Evolutionary conservation across 176 grass and related monocot genomes (phyloP), one percentile per base, ranked within the genome.

Genomic region (Leersia perrieri): DNA sequence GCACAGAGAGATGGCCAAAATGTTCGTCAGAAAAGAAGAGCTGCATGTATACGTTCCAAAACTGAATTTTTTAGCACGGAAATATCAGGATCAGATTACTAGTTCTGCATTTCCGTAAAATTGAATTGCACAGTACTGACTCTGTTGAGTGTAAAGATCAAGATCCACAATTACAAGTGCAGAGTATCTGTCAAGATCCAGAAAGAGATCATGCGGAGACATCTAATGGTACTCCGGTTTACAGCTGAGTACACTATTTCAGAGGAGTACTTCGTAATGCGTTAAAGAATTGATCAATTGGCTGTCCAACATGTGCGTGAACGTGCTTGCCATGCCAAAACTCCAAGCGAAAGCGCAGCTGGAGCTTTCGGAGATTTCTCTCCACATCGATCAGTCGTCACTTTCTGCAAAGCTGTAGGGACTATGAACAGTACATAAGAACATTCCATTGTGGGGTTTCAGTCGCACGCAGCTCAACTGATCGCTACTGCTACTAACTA

Each of bases 371-470:
- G 23, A 57, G 13, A 40, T 74, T 41, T 79, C 35, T 69, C 63
- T 30, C 44, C 20, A 36, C 68, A 23, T 29, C n/a, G n/a, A n/a
- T n/a, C 64, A 76, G 49, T 20, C 60, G 76, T 80, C 82, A 55
- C 69, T 75, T 80, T 76, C 81, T 62, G 63, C 81, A 40, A 38
- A 66, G 33, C 40, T 25, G 39, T 25, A 29, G 75, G 27, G 76
- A 53, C 39, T 26, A 38, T 28, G 76, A 70, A 33, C 70, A 68
- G 25, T 38, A 66, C 45, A 38, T 38, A 38, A 80, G 76, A 75
- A 80, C 87, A 80, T 89, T 84, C 81, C 35, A 60, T 44, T n/a
- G 75, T 75, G 87, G 75, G 69, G 87, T 74, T 73, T 60, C 74
- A 79, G 75, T 65, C 77, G 36, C 45, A 9, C 79, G 11, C 55